Base-by-base conservation (phyloP, 2,329 filamentous ascomycete species). In the Pseudopithomyces chartarum region DNA sequence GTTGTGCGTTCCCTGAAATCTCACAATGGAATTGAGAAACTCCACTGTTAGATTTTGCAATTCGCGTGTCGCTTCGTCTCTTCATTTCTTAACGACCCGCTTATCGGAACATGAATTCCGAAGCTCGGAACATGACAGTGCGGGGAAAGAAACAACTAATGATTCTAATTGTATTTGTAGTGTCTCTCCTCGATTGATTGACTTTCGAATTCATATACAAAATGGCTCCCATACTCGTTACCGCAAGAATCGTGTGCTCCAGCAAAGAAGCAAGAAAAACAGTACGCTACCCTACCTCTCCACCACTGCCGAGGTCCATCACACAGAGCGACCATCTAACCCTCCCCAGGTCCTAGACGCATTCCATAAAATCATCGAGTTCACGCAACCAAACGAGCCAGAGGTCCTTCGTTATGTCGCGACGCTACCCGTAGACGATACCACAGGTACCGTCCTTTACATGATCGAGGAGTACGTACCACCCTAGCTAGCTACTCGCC, bases 341-440 rank as follows among this genome's bases (percentile, higher is more conserved):
- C 17, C 13, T 13, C 11, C 17, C 11, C 50, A 62, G 29, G 62
- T 57, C 17, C 59, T 65, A 29, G 44, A 57, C 17, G 62, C 63
- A 4, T 69, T 70, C 52, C 64, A 62, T 32, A 61, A 66, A 10
- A 67, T 70, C 57, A 66, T 69, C 49, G 57, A 64, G 32, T 66
- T 55, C 51, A 63, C 68, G 0, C 50, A 51, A 11, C 52, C 59
- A 2, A 48, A 70, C 13, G 66, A 70, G 47, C 65, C 67, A 0
- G 60, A 62, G 7, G 64, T 70, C 10, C 44, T 66, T 8, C 60
- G 66, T 47, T 68, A 69, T 56, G 56, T 67, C 6, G 66, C 64
- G 39, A 58, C 66, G 3, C 19, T 70, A 12, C 65, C 65, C 1
- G 12, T 60, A 0, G 57, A 67, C 8, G 67, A 69, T 44, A 53